These are phyloP conservation scores for Scutellaria galericulata DNA, from an alignment of 257 asterid species.

Conservation along the genomic window DNA sequence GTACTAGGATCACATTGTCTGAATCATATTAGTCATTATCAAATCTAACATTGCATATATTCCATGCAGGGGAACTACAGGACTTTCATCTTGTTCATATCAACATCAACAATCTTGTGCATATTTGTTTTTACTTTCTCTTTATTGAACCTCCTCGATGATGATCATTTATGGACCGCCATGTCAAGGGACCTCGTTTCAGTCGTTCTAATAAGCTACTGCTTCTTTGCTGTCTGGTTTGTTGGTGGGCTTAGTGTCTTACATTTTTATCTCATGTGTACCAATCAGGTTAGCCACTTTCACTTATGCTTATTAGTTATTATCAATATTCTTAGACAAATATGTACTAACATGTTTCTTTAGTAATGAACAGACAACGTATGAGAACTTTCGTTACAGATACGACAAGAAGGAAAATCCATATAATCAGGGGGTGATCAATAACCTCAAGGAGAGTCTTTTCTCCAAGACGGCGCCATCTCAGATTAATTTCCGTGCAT, in stretches of 20 bases:
- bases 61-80: conserved; percentile 81
- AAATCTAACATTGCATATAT: conserved; percentile 23
- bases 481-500: conserved; percentile 68
- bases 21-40: no score
- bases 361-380: conserved; percentile 63
- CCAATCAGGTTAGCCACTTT: conserved; percentile 69
- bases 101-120: conserved; percentile 77
- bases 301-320: background rate
- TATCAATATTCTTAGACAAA: background rate
- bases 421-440: conserved; percentile 56
- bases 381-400: conserved; percentile 78
- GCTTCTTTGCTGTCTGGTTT: conserved; percentile 84
- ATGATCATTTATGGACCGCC: conserved; percentile 48
- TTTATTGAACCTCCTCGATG: conserved; percentile 51
- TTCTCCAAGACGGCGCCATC: conserved; percentile 57
- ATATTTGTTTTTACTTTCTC: conserved; percentile 75
- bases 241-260: conserved; percentile 85
- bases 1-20: conserved; percentile 23
- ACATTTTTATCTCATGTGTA: conserved; percentile 79
- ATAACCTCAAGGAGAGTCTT: conserved; percentile 63
- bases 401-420: conserved; percentile 86
- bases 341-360: background rate
- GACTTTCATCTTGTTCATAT: conserved; percentile 72
- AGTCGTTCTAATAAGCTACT: conserved; percentile 57
- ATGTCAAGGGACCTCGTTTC: conserved; percentile 57